phyloP scores from a whole-genome alignment of 768 basidiomycete genomes.

The Leccinellum luteum region DNA sequence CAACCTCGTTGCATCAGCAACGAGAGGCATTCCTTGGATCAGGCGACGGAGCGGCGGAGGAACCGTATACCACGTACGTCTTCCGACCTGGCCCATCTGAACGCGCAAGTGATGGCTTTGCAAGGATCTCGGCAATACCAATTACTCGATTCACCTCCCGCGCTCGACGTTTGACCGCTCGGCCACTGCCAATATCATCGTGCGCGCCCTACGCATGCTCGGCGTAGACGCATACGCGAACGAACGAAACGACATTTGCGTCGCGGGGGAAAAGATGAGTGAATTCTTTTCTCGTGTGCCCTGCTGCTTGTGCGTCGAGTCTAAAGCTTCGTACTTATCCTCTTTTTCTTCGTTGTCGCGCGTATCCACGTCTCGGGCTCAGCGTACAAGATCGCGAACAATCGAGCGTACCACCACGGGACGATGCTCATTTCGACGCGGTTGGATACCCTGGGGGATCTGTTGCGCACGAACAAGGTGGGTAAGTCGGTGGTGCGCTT shows the following conservation, averaged over 20 bases:
- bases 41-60: conserved; percentile 90
- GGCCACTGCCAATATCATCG: conserved; percentile 72
- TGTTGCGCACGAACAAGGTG: conserved; percentile 69
- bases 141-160: conserved; percentile 92
- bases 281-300: not conserved
- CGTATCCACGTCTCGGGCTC: conserved; percentile 85
- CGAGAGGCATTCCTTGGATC: conserved; percentile 66
- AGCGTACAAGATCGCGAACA: conserved; percentile 92
- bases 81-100: not conserved
- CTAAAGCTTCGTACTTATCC: not conserved
- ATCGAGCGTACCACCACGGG: conserved; percentile 94
- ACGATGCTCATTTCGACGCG: conserved; percentile 94
- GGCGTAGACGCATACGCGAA: conserved; percentile 78
- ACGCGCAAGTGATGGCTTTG: not conserved
- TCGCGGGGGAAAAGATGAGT: conserved; percentile 87
- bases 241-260: conserved; percentile 88
- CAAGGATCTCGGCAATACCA: conserved; percentile 95
- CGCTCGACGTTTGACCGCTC: conserved; percentile 76
- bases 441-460: conserved; percentile 66
- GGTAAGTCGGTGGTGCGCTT: conserved; percentile 31
- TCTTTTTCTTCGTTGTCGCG: not conserved
- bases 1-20: conserved; percentile 60
- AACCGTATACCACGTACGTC: conserved; percentile 90
- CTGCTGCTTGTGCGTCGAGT: not conserved
- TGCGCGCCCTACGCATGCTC: conserved; percentile 73